phyloP scores from a whole-genome alignment of 306 rosid species.

The Vigna trinervia region DNA sequence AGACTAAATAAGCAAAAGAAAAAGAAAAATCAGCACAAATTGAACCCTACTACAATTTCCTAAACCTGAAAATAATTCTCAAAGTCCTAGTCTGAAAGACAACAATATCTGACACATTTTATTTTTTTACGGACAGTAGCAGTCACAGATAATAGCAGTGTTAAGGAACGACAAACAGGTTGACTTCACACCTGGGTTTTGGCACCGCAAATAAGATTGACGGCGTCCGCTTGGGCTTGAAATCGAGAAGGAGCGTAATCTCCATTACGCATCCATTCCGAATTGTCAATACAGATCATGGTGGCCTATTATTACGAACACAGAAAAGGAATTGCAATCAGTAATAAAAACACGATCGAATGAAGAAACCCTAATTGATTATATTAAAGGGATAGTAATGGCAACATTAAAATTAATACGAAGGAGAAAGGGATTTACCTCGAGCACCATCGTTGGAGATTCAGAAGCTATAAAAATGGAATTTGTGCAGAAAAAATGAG shows the following conservation, averaged over 20 bases:
- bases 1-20: constrained; percentile 54
- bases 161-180: neutral
- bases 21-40: constrained; percentile 37
- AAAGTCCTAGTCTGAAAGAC: constrained; percentile 5
- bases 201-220: constrained; percentile 95
- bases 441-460: constrained; percentile 84
- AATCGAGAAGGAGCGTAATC: constrained; percentile 89
- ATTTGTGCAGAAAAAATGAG: neutral
- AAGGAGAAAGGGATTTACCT: constrained; percentile 54
- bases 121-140: neutral
- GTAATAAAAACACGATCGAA: neutral
- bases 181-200: constrained; percentile 80
- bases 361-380: constrained; percentile 58
- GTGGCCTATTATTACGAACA: constrained; percentile 76
- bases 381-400: neutral
- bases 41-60: constrained; percentile 9
- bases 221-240: constrained; percentile 95
- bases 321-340: neutral
- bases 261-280: constrained; percentile 99
- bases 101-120: neutral
- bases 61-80: neutral
- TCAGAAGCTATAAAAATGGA: constrained; percentile 24
- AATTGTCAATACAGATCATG: constrained; percentile 94
- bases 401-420: neutral
- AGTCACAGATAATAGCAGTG: neutral